Evolutionary conservation across 2,329 filamentous ascomycete species (phyloP).

Genomic region (Hymenoscyphus occultus): DNA sequence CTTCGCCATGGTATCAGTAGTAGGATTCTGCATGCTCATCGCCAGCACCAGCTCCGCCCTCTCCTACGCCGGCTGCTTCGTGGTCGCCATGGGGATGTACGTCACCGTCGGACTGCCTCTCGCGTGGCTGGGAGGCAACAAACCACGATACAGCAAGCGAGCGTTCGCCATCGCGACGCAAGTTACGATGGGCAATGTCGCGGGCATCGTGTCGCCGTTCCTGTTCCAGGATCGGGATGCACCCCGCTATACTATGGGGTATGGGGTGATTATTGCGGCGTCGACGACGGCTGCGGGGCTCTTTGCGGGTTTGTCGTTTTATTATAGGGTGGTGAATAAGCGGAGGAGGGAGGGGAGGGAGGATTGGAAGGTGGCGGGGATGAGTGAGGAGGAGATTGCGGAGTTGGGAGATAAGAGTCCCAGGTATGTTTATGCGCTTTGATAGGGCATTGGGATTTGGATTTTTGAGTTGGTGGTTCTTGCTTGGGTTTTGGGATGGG

Average conservation of each 20-base stretch:
- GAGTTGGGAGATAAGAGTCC: slow-evolving; percentile 44
- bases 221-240: slow-evolving; percentile 43
- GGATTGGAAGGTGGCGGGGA: slow-evolving; percentile 42
- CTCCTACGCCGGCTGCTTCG: slow-evolving; percentile 3
- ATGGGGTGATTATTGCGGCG: slow-evolving; percentile 3
- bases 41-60: background rate
- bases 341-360: slow-evolving; percentile 38
- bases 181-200: slow-evolving; percentile 56
- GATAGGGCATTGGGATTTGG: background rate
- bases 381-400: slow-evolving; percentile 42
- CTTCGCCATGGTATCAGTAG: slow-evolving; percentile 50
- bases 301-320: slow-evolving; percentile 15
- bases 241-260: background rate
- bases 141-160: slow-evolving; percentile 59
- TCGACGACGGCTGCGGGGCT: background rate
- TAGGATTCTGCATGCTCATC: slow-evolving; percentile 6
- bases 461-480: background rate
- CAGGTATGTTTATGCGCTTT: slow-evolving; percentile 28
- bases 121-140: slow-evolving; percentile 48
- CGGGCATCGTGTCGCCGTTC: slow-evolving; percentile 59
- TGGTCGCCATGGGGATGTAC: slow-evolving; percentile 2
- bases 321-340: slow-evolving; percentile 39
- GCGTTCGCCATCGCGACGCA: slow-evolving; percentile 58
- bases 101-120: slow-evolving; percentile 35
- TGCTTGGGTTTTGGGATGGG: too few species aligned